Evolutionary conservation across 768 basidiomycete genomes (phyloP).

Genomic region (Clavulina sp.): DNA sequence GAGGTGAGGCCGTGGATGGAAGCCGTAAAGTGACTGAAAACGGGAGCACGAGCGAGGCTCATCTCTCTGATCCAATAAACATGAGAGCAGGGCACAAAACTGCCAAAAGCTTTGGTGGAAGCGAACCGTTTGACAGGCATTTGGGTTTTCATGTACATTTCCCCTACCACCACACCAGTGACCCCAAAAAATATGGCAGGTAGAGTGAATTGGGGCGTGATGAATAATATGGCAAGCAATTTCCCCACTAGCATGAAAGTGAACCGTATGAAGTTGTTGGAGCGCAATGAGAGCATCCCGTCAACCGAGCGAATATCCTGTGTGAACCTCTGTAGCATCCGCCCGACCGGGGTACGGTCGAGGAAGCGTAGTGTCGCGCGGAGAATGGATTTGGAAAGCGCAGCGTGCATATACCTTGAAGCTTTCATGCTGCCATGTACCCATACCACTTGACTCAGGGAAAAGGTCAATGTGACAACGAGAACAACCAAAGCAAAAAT

Average conservation of each 20-base stretch:
- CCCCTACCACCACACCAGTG: constrained; percentile 19
- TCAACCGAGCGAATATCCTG: constrained; percentile 11
- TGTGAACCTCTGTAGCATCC: constrained; percentile 14
- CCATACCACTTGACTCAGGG: too few relatives aligned
- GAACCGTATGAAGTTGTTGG: constrained; percentile 6
- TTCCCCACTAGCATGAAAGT: constrained; percentile 12
- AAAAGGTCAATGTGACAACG: neutral
- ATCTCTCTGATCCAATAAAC: constrained; percentile 15
- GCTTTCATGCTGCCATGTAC: constrained; percentile 37
- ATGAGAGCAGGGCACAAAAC: neutral
- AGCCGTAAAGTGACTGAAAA: constrained; percentile 13
- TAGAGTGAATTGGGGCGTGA: constrained; percentile 12
- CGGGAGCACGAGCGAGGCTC: constrained; percentile 20
- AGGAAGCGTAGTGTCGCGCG: constrained; percentile 32
- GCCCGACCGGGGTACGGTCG: constrained; percentile 13
- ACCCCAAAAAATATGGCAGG: constrained; percentile 12
- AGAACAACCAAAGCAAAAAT: too few relatives aligned
- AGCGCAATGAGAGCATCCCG: neutral
- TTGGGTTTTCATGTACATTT: constrained; percentile 24
- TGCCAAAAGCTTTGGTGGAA: neutral
- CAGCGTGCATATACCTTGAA: constrained; percentile 33
- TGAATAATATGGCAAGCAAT: constrained; percentile 11
- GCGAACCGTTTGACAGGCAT: constrained; percentile 19
- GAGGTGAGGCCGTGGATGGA: constrained; percentile 15
- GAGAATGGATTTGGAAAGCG: constrained; percentile 35